phyloP scores from a whole-genome alignment of 2,329 filamentous ascomycete genomes.

The Fusarium pininemorale region DNA sequence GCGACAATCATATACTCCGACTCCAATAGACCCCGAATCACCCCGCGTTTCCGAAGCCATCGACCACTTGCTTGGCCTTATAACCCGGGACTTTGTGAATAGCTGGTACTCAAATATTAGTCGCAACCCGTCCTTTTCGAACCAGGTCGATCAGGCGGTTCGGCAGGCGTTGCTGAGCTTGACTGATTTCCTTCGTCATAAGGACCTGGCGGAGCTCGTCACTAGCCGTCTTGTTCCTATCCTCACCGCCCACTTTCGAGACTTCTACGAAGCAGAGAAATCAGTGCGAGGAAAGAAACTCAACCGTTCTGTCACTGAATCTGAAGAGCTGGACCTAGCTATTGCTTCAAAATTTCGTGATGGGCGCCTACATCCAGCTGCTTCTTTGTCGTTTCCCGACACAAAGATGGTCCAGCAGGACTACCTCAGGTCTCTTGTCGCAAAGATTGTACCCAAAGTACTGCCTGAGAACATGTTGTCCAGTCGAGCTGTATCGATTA shows the following conservation, averaged over 20 bases:
- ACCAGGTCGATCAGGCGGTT: constrained; percentile 86
- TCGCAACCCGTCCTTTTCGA: constrained; percentile 78
- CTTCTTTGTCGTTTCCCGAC: constrained; percentile 83
- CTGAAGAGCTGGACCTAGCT: constrained; percentile 92
- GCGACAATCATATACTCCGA: constrained; percentile 72
- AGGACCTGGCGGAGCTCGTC: constrained; percentile 85
- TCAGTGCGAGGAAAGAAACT: constrained; percentile 87
- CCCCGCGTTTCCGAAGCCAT: constrained; percentile 81
- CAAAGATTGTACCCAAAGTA: constrained; percentile 76
- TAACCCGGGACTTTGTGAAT: constrained; percentile 84
- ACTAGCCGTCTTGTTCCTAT: constrained; percentile 88
- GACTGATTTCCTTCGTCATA: constrained; percentile 74
- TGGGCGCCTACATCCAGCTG: constrained; percentile 87
- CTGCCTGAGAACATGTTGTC: constrained; percentile 78
- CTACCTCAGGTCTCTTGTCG: constrained; percentile 80
- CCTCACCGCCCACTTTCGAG: constrained; percentile 85
- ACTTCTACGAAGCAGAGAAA: constrained; percentile 91
- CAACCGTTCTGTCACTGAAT: constrained; percentile 91
- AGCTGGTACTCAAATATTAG: constrained; percentile 93
- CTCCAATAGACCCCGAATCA: constrained; percentile 78
- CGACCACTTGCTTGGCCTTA: constrained; percentile 79
- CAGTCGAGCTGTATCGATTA: constrained; percentile 80
- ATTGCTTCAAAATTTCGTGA: constrained; percentile 95
- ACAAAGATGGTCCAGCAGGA: constrained; percentile 87
- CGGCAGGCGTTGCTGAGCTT: constrained; percentile 77